Evolutionary conservation across 1,284 basidiomycete genomes (phyloP), one percentile per base, ranked within the genome.

Genomic region (Trichosporon sp.): DNA sequence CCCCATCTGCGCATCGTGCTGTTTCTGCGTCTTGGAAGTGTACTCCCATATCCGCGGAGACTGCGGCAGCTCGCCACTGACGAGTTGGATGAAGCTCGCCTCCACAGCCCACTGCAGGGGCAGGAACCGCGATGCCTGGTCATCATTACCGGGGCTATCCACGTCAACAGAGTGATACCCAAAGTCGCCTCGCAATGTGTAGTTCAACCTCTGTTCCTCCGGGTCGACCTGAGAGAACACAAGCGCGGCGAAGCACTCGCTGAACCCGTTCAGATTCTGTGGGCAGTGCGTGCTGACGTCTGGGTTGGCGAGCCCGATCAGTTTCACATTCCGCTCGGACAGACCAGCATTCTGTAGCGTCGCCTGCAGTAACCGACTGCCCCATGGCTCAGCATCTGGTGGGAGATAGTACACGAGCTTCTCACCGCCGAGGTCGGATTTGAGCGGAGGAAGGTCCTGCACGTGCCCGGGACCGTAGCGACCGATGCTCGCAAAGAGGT

Each of bases 61-160:
- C 5, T 87, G 85, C 6, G 78, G 77, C 10, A 69, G 35, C 5
- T 67, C 43, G 26, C 43, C 46, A 4, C 11, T 12, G 46, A 32
- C 70, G 31, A 14, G 64, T n/a, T 5, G 32, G 38, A 48, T 51
- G 14, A 80, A 84, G 67, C 72, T 90, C 90, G 77, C 88, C 76
- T 93, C 92, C 38, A 93, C 84, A 3, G 91, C 90, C 87, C 91
- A 91, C 75, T 93, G 92, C 8, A 93, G 78, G 1, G 92, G 92
- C 16, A 93, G 79, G 37, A 91, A 85, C 65, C 90, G 85, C 68
- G 84, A 83, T 79, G 92, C 91, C n/a, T 77, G 69, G 76, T 90
- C 89, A 81, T 92, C 91, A 71, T 90, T 89, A 1, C 81, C 86
- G 77, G 91, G 90, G 38, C 85, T 85, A 35, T 86, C 84, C 2